Evolutionary conservation across 148 eudicot genomes (phyloP).

Genomic region (Rhododendron henanense): DNA sequence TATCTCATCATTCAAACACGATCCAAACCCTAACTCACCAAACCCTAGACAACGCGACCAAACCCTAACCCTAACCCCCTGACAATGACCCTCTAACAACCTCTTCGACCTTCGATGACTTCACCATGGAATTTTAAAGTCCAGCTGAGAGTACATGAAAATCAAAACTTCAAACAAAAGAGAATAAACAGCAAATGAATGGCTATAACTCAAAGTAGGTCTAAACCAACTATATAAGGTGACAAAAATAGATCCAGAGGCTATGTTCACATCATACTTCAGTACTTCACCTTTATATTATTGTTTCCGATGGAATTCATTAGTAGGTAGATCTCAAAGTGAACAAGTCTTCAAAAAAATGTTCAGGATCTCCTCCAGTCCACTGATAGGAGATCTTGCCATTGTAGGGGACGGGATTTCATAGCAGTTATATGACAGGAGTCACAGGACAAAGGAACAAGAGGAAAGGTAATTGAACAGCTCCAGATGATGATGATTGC

Average conservation of each 20-base stretch:
- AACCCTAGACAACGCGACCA: neutral
- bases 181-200: neutral
- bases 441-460: neutral
- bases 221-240: neutral
- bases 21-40: neutral
- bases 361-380: neutral
- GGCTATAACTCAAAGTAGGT: neutral
- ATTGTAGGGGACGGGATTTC: neutral
- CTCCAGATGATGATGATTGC: neutral
- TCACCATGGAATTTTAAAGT: neutral
- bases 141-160: neutral
- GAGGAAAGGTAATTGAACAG: neutral
- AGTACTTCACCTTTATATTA: neutral
- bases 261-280: slow-evolving; percentile 1
- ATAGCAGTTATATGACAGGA: neutral
- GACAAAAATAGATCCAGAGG: neutral
- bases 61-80: neutral
- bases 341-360: neutral
- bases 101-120: neutral
- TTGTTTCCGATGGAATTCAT: neutral
- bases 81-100: neutral
- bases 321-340: neutral
- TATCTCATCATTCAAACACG: neutral
- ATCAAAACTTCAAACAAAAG: neutral
- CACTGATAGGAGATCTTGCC: neutral